Conservation (phyloP, 768 basidiomycete genomes). For the Auricularia auricula-judae region DNA sequence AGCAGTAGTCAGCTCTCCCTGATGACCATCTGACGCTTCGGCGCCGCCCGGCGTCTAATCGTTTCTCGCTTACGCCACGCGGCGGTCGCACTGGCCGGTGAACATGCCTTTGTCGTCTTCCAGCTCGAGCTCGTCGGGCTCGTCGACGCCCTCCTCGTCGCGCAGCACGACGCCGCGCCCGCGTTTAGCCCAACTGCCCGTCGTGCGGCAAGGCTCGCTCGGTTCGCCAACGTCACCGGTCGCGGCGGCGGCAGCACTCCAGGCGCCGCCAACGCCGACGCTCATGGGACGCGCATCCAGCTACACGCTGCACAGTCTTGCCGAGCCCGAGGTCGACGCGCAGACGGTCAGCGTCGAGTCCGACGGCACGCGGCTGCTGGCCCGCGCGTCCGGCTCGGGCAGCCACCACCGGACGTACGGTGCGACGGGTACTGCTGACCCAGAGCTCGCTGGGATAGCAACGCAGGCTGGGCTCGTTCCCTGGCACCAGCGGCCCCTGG, state of each 20-base stretch:
- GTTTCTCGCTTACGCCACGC: not conserved
- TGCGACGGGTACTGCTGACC: not conserved
- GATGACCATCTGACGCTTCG: not conserved
- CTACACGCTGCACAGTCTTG: not conserved
- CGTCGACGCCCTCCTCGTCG: not conserved
- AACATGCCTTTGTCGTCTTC: not conserved
- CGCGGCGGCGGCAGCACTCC: not conserved
- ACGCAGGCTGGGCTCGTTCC: not conserved
- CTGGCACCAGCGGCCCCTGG: conserved; percentile 33
- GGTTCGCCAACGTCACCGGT: not conserved
- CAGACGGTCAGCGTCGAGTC: not conserved
- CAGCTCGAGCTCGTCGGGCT: not conserved
- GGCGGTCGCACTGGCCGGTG: not conserved
- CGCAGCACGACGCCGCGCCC: not conserved
- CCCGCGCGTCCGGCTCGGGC: not conserved
- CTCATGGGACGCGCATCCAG: not conserved
- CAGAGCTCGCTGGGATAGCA: not conserved
- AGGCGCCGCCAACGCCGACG: not conserved
- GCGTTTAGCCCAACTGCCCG: not conserved
- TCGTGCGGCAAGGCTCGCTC: not conserved
- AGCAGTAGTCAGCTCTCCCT: not conserved
- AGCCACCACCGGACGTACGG: not conserved
- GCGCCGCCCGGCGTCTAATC: not conserved
- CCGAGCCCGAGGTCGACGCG: not conserved
- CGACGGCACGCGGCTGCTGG: not conserved